These are phyloP conservation scores for Chaetoceros muelleri DNA, from an alignment of 108 stramenopile genomes.

Conservation along the genomic window DNA sequence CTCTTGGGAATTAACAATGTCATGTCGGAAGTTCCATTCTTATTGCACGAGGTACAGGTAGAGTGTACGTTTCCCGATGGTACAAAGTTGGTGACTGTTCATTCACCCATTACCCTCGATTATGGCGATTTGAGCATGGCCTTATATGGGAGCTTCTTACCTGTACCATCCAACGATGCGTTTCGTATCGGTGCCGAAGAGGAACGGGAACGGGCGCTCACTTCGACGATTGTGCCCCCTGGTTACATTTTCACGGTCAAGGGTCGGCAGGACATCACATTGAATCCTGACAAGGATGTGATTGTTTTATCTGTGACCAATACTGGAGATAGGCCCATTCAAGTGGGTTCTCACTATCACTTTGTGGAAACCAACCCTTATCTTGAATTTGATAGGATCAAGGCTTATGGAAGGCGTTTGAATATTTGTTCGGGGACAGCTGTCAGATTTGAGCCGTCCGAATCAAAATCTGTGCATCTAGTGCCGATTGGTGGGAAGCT, in stretches of 20 bases:
- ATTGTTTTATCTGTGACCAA: conserved; percentile 87
- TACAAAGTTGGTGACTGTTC: conserved; percentile 93
- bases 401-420: conserved; percentile 77
- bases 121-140: conserved; percentile 85
- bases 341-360: conserved; percentile 88
- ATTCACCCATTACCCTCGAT: conserved; percentile 62
- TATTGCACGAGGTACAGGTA: conserved; percentile 90
- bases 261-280: conserved; percentile 34
- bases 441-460: conserved; percentile 96
- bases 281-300: conserved; percentile 51
- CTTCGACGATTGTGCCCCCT: neutral
- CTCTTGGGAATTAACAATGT: conserved; percentile 84
- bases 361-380: conserved; percentile 89
- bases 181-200: conserved; percentile 38
- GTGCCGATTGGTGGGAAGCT: conserved; percentile 71
- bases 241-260: conserved; percentile 26
- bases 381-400: conserved; percentile 81
- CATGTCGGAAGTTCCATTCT: conserved; percentile 63
- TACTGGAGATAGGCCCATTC: conserved; percentile 93
- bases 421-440: conserved; percentile 89
- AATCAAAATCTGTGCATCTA: conserved; percentile 88
- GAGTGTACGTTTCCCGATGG: conserved; percentile 98
- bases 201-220: conserved; percentile 4
- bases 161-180: conserved; percentile 53
- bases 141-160: conserved; percentile 83